These are phyloP conservation scores for Leishmania turanica DNA, from an alignment of 208 protist species.

Conservation along the genomic window DNA sequence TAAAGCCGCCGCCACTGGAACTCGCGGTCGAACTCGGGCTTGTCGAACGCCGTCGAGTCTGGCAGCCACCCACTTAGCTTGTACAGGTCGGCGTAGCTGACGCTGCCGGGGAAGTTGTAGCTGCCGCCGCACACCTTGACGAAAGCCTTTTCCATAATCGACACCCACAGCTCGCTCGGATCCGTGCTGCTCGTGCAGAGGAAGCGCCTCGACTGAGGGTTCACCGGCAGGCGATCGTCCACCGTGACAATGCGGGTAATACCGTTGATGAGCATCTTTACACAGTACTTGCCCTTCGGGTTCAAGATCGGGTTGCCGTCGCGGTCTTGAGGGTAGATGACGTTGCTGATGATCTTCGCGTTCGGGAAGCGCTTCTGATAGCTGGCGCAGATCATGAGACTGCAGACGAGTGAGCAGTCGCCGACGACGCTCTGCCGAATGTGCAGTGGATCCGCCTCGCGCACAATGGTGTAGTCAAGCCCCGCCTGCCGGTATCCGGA, in stretches of 20 bases:
- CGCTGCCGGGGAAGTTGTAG: constrained; percentile 89
- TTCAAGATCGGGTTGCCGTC: constrained; percentile 79
- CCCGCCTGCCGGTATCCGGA: constrained; percentile 23
- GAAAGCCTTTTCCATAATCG: constrained; percentile 88
- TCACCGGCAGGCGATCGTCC: constrained; percentile 84
- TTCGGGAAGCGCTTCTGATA: constrained; percentile 87
- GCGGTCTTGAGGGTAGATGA: constrained; percentile 88
- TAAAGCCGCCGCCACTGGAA: constrained; percentile 77
- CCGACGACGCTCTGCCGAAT: constrained; percentile 87
- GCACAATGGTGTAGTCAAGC: constrained; percentile 48
- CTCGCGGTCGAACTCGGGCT: constrained; percentile 60
- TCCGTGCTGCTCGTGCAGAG: constrained; percentile 52
- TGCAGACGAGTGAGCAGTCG: constrained; percentile 89
- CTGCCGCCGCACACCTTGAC: constrained; percentile 87
- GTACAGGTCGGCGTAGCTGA: constrained; percentile 85
- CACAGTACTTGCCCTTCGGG: constrained; percentile 88
- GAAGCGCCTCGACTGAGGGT: constrained; percentile 34
- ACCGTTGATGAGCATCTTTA: constrained; percentile 94
- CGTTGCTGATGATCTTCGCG: constrained; percentile 81
- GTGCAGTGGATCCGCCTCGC: constrained; percentile 74
- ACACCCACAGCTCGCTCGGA: constrained; percentile 70
- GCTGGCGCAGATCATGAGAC: constrained; percentile 70
- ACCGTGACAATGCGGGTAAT: constrained; percentile 87
- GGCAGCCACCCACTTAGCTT: constrained; percentile 90
- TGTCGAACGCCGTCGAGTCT: constrained; percentile 46